These are phyloP conservation scores for Gardenia jasminoides DNA, from an alignment of 257 asterid genomes.

Conservation along the genomic window DNA sequence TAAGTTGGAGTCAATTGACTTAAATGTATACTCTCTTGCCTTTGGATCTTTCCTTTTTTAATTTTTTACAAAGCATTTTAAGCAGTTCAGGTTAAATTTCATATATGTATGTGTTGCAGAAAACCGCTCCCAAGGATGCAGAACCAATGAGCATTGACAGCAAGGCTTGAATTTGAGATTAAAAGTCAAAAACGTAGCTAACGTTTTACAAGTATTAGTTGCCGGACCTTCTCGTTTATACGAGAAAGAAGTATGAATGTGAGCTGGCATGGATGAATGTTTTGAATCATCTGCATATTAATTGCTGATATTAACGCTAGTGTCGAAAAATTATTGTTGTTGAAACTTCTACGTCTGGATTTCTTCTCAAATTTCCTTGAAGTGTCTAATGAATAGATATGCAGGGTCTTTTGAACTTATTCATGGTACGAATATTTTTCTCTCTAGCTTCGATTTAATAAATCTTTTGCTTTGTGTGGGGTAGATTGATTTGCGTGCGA, in stretches of 20 bases:
- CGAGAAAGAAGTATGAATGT: neutral
- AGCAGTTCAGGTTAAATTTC: neutral
- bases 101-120: slow-evolving; percentile 27
- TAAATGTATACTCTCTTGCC: slow-evolving; percentile 22
- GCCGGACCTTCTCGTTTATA: neutral
- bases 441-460: too few species aligned
- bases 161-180: slow-evolving; percentile 37
- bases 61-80: neutral
- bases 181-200: neutral
- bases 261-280: neutral
- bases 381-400: neutral
- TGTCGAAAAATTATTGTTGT: neutral
- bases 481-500: neutral
- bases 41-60: neutral
- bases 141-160: slow-evolving; percentile 56
- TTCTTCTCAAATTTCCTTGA: neutral
- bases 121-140: slow-evolving; percentile 30
- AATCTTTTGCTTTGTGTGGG: neutral
- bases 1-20: slow-evolving; percentile 21
- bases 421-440: neutral
- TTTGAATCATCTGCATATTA: neutral
- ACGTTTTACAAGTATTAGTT: neutral
- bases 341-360: neutral
- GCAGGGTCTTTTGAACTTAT: too few species aligned
- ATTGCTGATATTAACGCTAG: neutral